These are phyloP conservation scores for Drosera capensis DNA, from an alignment of 148 eudicot genomes.

Conservation along the genomic window DNA sequence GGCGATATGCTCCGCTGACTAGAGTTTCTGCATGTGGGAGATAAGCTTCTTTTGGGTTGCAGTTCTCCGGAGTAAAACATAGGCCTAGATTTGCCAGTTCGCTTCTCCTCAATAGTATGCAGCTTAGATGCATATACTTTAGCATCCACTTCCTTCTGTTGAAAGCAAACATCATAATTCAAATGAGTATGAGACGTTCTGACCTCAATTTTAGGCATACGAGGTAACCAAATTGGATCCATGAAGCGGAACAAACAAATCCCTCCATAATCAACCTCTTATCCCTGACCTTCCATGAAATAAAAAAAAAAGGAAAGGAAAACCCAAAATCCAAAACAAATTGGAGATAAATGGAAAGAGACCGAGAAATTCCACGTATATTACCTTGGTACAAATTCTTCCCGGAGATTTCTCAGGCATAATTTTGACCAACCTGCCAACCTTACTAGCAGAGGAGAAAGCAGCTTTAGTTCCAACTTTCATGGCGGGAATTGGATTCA, in stretches of 20 bases:
- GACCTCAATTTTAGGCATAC: no score
- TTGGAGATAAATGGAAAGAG: no score
- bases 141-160: conserved; percentile 16
- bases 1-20: conserved; percentile 26
- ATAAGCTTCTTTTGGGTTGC: conserved; percentile 25
- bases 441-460: conserved; percentile 27
- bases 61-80: conserved; percentile 47
- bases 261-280: background rate
- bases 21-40: conserved; percentile 46
- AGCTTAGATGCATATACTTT: conserved; percentile 44
- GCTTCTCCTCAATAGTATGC: conserved; percentile 4
- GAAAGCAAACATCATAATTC: background rate
- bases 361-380: background rate
- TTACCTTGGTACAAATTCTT: conserved; percentile 37
- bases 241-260: background rate
- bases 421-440: conserved; percentile 31
- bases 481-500: conserved; percentile 57
- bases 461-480: conserved; percentile 32
- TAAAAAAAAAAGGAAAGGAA: background rate
- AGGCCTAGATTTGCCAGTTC: conserved; percentile 28
- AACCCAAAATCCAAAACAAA: background rate
- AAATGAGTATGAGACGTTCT: background rate
- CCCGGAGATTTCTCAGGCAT: conserved; percentile 42
- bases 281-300: background rate
- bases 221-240: background rate